phyloP scores from a whole-genome alignment of 2,329 filamentous ascomycete genomes.

The Verticillium isaacii region DNA sequence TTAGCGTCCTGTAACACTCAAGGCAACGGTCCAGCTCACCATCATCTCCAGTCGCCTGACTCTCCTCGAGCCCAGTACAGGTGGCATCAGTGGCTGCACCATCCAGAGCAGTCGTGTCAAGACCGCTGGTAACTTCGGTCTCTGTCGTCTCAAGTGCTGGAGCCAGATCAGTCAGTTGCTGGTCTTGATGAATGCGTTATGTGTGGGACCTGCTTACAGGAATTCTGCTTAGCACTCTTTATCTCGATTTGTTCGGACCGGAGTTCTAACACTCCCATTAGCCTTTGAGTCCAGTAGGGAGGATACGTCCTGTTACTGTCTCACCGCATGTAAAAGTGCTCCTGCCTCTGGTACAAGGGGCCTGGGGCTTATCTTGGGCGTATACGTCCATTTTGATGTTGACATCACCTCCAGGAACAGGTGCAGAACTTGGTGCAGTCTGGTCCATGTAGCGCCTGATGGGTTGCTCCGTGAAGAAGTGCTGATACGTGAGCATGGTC shows the following conservation, averaged over 20 bases:
- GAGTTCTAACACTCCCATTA: background rate
- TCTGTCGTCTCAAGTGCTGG: background rate
- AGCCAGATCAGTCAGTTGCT: background rate
- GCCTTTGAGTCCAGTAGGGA: background rate
- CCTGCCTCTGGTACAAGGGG: background rate
- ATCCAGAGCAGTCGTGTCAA: background rate
- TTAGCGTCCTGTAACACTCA: too few relatives aligned
- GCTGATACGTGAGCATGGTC: background rate
- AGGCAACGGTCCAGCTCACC: background rate
- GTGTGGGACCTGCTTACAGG: background rate
- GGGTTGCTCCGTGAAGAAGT: background rate
- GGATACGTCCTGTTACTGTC: background rate
- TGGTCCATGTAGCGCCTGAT: constrained; percentile 1
- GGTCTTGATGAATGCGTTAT: background rate
- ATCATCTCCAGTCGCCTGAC: background rate
- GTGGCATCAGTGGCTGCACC: background rate
- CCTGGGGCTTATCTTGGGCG: background rate
- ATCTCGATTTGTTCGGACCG: background rate
- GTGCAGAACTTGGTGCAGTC: constrained; percentile 14
- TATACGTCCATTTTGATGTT: background rate
- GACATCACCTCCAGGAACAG: background rate
- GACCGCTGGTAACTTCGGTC: background rate
- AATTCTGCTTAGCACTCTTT: background rate
- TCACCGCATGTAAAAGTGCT: background rate
- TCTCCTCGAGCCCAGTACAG: background rate